Base-by-base conservation (phyloP, 345 rosid genomes). In the Psidium guajava region DNA sequence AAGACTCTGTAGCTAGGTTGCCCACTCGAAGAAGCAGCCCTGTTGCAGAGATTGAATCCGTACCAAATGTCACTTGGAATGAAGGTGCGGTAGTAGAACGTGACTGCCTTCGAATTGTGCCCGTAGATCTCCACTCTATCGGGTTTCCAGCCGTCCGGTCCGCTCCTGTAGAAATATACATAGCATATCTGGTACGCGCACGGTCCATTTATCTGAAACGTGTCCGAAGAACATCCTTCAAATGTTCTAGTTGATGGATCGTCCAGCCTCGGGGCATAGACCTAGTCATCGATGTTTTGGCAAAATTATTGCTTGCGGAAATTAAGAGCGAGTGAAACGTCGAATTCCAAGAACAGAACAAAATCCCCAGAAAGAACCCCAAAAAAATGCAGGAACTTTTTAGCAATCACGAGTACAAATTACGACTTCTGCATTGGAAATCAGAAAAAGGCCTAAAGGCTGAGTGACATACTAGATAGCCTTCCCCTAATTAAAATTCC, bases 131-230 rank as follows among this genome's bases (percentile, higher is more conserved):
- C 88, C 85, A 97, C 94, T 69, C 32, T 90, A 55, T 87, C 91
- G 0, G 98, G 99, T 86, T 90, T 94, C 98, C 98, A 97, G 5
- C 97, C 98, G 86, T 97, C 99, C 0, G 91, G 92, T 64, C 98
- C 98, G 7, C 89, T 89, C 88, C 98, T 88, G 87, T 95, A 94
- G 83, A 97, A 91, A 89, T 97, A 97, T 27, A 92, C 89, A 64
- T 93, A 97, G 88, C 99, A 97, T 44, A 97, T 88, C 81, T 92
- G 92, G 89, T 94, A 89, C 0, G 95, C 91, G 74, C 99, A 97
- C 1, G 96, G 98, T 80, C 99, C 98, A 7, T 82, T 82, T 84
- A 96, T 91, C 85, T 91, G 84, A 84, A 93, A 97, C 1, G 96
- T 95, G 58, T 97, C 98, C 1, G 94, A 87, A 5, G 99, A 97